Evolutionary conservation across 345 rosid species (phyloP).

Genomic region (Arabidopsis arenosa): DNA sequence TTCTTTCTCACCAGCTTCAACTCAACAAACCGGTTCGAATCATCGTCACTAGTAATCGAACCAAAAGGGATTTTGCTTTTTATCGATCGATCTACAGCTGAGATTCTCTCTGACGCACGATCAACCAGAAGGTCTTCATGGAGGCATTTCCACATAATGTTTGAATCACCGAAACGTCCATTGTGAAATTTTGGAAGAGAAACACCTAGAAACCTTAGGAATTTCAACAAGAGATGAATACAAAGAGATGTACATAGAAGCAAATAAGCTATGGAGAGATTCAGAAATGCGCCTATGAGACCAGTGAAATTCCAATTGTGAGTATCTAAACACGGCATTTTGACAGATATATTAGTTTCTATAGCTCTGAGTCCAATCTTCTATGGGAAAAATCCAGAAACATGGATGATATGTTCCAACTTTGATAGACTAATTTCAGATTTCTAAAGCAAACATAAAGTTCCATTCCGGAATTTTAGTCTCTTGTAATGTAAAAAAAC

Average conservation of each 20-base stretch:
- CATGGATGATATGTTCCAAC: background rate
- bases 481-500: background rate
- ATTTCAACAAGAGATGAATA: conserved; percentile 53
- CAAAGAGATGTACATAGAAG: conserved; percentile 62
- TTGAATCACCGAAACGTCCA: conserved; percentile 53
- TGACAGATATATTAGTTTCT: background rate
- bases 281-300: conserved; percentile 63
- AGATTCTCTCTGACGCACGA: conserved; percentile 50
- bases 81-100: conserved; percentile 50
- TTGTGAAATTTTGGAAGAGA: conserved; percentile 62
- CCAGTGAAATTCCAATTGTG: conserved; percentile 56
- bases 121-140: conserved; percentile 37
- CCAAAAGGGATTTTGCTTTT: conserved; percentile 58
- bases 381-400: conserved; percentile 8
- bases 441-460: background rate
- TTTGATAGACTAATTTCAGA: background rate
- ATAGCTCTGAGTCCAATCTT: background rate
- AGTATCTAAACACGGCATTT: conserved; percentile 55
- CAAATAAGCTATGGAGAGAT: conserved; percentile 57
- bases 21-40: conserved; percentile 23
- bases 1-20: conserved; percentile 31
- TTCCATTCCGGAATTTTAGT: background rate
- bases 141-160: conserved; percentile 42
- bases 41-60: conserved; percentile 45
- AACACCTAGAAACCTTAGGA: conserved; percentile 58